Evolutionary conservation across 352 stramenopile genomes (phyloP).

Genomic region (Pythium phragmitis): DNA sequence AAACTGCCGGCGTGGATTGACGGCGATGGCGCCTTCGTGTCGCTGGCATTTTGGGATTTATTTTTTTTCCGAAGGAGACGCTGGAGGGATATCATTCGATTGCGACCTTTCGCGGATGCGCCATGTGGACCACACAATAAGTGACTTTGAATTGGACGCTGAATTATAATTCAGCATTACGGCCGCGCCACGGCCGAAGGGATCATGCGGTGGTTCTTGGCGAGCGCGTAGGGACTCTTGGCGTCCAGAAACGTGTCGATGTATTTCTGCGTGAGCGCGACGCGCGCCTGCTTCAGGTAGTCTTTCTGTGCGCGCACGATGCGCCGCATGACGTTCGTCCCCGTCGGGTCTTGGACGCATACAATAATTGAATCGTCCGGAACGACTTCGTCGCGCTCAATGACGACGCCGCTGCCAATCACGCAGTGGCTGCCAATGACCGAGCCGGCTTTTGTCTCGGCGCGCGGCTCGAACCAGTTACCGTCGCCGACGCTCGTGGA

Average conservation of each 20-base stretch:
- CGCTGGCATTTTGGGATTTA: not conserved
- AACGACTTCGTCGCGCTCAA: slow-evolving; percentile 56
- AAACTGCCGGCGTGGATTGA: not conserved
- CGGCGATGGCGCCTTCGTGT: not conserved
- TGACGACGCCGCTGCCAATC: slow-evolving; percentile 78
- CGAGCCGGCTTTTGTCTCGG: slow-evolving; percentile 42
- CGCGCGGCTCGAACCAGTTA: slow-evolving; percentile 83
- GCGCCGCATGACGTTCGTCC: slow-evolving; percentile 25
- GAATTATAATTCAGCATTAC: not conserved
- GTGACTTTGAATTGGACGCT: not conserved
- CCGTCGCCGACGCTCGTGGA: slow-evolving; percentile 52
- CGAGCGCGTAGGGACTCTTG: slow-evolving; percentile 73
- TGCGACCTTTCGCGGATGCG: not conserved
- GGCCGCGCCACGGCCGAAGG: slow-evolving; percentile 17
- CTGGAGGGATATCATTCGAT: not conserved
- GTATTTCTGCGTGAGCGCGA: slow-evolving; percentile 68
- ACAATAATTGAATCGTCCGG: slow-evolving; percentile 78
- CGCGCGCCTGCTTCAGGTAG: slow-evolving; percentile 55
- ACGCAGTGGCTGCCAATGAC: slow-evolving; percentile 80
- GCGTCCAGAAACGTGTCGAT: slow-evolving; percentile 67
- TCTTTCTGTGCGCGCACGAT: slow-evolving; percentile 64
- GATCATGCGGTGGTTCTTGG: slow-evolving; percentile 76
- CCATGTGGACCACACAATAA: not conserved
- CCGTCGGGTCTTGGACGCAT: slow-evolving; percentile 36
- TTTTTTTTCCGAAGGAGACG: not conserved